Evolutionary conservation across 208 protist species (phyloP).

Genomic region (Entamoeba dispar): DNA sequence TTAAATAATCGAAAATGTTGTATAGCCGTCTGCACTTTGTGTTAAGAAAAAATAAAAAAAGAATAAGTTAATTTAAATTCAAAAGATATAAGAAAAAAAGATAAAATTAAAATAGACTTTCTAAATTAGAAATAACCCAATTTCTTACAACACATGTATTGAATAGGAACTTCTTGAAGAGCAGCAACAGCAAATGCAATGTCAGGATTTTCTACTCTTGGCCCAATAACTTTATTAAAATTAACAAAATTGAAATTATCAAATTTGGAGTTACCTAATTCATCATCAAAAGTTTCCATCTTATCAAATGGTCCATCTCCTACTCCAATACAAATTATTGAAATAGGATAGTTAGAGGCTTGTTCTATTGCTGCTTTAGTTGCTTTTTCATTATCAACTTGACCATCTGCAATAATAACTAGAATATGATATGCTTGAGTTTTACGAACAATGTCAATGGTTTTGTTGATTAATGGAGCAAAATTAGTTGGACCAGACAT

Average conservation of each 20-base stretch:
- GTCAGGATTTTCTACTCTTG: neutral
- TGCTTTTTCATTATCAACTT: neutral
- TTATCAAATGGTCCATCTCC: neutral
- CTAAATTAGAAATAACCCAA: neutral
- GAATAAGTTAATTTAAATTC: too few relatives aligned
- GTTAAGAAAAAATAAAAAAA: too few relatives aligned
- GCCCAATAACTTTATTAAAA: neutral
- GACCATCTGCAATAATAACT: neutral
- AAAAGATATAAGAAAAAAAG: too few relatives aligned
- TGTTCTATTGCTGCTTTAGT: neutral
- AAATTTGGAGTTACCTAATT: neutral
- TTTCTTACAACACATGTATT: neutral
- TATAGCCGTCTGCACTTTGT: too few relatives aligned
- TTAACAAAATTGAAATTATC: neutral
- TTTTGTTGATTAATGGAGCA: neutral
- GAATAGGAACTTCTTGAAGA: neutral
- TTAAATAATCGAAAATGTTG: too few relatives aligned
- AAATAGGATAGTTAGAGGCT: neutral
- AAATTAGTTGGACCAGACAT: neutral
- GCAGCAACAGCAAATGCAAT: neutral
- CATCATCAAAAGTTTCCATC: neutral
- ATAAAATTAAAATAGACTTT: too few relatives aligned
- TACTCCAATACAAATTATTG: neutral
- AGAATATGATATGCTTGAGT: neutral
- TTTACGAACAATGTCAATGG: neutral